Conservation (phyloP, 306 rosid genomes). For the Castanopsis chinensis region DNA sequence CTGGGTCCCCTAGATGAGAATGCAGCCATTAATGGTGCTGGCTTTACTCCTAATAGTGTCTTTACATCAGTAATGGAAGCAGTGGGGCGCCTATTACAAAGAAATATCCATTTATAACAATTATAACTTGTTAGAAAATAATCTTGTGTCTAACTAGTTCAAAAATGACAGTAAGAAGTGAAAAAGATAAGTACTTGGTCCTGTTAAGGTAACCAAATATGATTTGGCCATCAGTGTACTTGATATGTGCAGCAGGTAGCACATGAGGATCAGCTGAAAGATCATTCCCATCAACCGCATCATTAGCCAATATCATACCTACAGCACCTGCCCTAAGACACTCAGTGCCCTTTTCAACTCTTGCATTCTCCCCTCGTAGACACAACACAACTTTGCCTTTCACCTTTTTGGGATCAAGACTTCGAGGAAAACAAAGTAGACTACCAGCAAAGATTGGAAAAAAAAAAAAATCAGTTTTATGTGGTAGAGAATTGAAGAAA, state of each 20-base stretch:
- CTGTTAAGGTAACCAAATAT: constrained; percentile 41
- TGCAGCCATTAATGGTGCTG: constrained; percentile 56
- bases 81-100: constrained; percentile 39
- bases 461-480: too few species aligned
- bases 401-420: constrained; percentile 53
- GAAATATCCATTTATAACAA: background rate
- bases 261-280: constrained; percentile 38
- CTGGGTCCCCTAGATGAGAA: constrained; percentile 84
- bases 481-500: background rate
- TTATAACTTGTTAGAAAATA: background rate
- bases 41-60: constrained; percentile 36
- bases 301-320: constrained; percentile 65
- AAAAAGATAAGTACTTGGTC: constrained; percentile 39
- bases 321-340: constrained; percentile 48
- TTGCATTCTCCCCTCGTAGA: constrained; percentile 25
- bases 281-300: background rate
- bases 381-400: constrained; percentile 67
- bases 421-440: constrained; percentile 18
- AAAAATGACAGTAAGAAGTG: background rate
- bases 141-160: background rate
- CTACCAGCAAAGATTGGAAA: constrained; percentile 21
- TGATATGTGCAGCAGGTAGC: constrained; percentile 51
- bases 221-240: constrained; percentile 30
- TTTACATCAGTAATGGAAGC: constrained; percentile 42
- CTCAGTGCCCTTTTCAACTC: constrained; percentile 30